A percentile compares a stretch with the other conserved stretches of the same genome.
These are phyloP conservation scores for Drechslerella coelobrocha DNA, from an alignment of 2,329 filamentous ascomycete species.

Conservation along the genomic window DNA sequence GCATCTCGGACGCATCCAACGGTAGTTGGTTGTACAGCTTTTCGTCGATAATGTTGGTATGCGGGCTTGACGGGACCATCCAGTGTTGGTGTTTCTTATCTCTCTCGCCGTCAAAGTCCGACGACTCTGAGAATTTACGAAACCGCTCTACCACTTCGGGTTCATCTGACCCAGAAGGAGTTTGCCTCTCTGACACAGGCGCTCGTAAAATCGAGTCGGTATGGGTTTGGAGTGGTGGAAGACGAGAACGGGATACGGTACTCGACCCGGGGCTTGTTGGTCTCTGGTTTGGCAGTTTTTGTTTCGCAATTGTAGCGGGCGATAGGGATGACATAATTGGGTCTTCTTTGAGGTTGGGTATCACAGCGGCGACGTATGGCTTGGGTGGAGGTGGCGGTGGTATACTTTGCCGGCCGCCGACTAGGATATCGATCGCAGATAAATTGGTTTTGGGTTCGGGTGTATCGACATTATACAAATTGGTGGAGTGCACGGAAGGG, in stretches of 20 bases:
- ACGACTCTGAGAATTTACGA: slow-evolving; percentile 40
- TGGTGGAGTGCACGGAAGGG: slow-evolving; percentile 28
- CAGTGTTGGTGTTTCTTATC: slow-evolving; percentile 49
- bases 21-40: slow-evolving; percentile 44
- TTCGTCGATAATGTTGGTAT: slow-evolving; percentile 48
- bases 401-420: slow-evolving; percentile 45
- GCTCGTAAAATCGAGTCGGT: slow-evolving; percentile 26
- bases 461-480: slow-evolving; percentile 30
- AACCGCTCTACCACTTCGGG: slow-evolving; percentile 19
- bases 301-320: slow-evolving; percentile 45
- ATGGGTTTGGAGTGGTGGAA: slow-evolving; percentile 39
- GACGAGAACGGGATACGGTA: slow-evolving; percentile 25
- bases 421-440: slow-evolving; percentile 42
- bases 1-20: slow-evolving; percentile 40
- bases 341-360: slow-evolving; percentile 45
- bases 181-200: slow-evolving; percentile 27
- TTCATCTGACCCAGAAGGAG: slow-evolving; percentile 23
- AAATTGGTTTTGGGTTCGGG: slow-evolving; percentile 46
- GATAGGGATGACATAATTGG: slow-evolving; percentile 48
- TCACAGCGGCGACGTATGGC: slow-evolving; percentile 33
- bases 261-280: slow-evolving; percentile 37
- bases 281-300: slow-evolving; percentile 30
- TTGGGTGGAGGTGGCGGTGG: slow-evolving; percentile 47
- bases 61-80: slow-evolving; percentile 37
- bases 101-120: slow-evolving; percentile 37